A percentile compares a stretch with the other conserved stretches of the same genome.
These are phyloP conservation scores for Claviceps africana DNA, from an alignment of 2,329 filamentous ascomycete species.

Conservation along the genomic window DNA sequence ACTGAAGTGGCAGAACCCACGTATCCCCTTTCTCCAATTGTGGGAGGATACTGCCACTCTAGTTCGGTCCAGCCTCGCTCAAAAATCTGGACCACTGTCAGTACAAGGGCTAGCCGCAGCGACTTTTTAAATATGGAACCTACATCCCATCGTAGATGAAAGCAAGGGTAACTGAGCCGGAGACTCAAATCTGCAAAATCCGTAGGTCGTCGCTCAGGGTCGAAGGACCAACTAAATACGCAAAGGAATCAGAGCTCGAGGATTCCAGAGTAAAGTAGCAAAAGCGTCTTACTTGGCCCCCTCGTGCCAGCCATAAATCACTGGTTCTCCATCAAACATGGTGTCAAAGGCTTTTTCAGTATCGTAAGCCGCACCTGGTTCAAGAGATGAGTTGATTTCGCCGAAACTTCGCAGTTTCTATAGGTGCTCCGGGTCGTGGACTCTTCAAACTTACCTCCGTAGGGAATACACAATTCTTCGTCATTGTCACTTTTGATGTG, in stretches of 20 bases:
- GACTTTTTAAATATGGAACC: slow-evolving; percentile 5
- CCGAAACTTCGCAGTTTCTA: background rate
- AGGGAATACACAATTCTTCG: slow-evolving; percentile 28
- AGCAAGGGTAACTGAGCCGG: slow-evolving; percentile 19
- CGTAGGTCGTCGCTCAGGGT: slow-evolving; percentile 12
- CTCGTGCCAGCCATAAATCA: slow-evolving; percentile 10
- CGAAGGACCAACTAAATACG: slow-evolving; percentile 19
- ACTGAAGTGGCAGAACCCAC: slow-evolving; percentile 27
- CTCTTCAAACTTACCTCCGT: slow-evolving; percentile 17
- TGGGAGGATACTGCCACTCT: slow-evolving; percentile 28
- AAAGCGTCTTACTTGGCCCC: background rate
- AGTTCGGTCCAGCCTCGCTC: slow-evolving; percentile 22
- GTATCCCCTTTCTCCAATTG: slow-evolving; percentile 23
- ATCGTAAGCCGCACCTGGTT: slow-evolving; percentile 21
- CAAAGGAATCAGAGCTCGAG: background rate
- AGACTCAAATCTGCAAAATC: slow-evolving; percentile 19
- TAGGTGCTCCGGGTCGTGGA: background rate
- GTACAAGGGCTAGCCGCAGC: background rate
- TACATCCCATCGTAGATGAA: slow-evolving; percentile 23
- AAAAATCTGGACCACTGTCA: slow-evolving; percentile 20
- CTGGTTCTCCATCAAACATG: slow-evolving; percentile 19
- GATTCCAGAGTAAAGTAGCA: background rate
- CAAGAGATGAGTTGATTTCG: background rate
- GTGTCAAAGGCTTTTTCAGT: slow-evolving; percentile 24
- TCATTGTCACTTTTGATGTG: slow-evolving; percentile 25